Base-by-base conservation (phyloP, 202 grass and related monocot species). In the Brachypodium distachyon region DNA sequence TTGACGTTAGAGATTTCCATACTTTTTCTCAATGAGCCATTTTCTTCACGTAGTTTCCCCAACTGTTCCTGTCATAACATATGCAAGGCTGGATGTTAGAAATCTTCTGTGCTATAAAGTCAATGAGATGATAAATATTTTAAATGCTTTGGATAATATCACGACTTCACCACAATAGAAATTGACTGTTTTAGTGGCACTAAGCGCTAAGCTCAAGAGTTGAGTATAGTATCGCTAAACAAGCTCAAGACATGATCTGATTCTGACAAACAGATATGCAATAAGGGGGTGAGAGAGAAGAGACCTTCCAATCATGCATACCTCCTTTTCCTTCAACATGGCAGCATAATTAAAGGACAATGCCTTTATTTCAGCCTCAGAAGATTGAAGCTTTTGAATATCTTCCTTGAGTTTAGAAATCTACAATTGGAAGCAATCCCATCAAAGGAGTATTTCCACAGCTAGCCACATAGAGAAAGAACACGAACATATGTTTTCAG, bases 311-410 rank as follows among this genome's bases (percentile, higher is more conserved):
- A 88, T 27, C 31, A 73, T 37, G 21, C 39, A 68, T 91, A 97
- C 95, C 81, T 97, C 95, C 81, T 94, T 97, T 80, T 97, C 95
- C 64, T 92, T 98, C 37, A 98, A 81, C 65, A 94, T 85, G 67
- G 91, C 84, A 36, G 87, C 95, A 88, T 94, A 97, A 88, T 94
- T 97, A 57, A 94, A 88, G 62, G 91, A 97, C n/a, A 97, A 48
- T 37, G 95, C 87, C 82, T 94, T 97, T 59, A 97, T 90, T 86
- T 97, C 84, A 77, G 89, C 87, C 73, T 97, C 91, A 0, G 91
- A 94, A 77, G 82, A 62, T 86, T 97, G 91, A 82, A 97, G 82
- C 82, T 90, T 94, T 80, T 88, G 80, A 28, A 97, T 90, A 56
- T 92, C 89, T 48, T 88, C 89, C 87, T 86, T 94, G 22, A 94